Conservation (phyloP, 257 asterid genomes). For the Thymus quinquecostatus region DNA sequence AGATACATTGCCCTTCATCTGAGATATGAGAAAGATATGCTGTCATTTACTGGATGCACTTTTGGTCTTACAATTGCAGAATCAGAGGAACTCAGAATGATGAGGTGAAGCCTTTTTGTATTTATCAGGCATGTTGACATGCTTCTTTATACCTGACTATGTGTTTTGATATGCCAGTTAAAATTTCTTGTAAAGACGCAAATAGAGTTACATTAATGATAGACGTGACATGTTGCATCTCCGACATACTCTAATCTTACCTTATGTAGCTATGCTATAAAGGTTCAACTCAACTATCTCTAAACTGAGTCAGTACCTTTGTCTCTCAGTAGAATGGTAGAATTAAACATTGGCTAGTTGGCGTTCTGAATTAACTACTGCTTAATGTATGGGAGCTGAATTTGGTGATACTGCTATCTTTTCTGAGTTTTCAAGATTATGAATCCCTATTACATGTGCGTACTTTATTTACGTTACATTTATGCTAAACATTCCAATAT, state of each 20-base stretch:
- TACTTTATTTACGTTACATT: neutral
- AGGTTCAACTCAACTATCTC: neutral
- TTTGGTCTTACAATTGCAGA: slow-evolving; percentile 81
- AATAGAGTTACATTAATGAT: neutral
- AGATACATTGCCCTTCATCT: slow-evolving; percentile 90
- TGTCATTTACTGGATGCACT: slow-evolving; percentile 95
- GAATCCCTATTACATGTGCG: neutral
- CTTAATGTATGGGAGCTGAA: neutral
- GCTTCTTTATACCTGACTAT: neutral
- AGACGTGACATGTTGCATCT: neutral
- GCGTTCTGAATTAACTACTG: neutral
- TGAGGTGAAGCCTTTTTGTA: slow-evolving; percentile 62
- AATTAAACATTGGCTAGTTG: neutral
- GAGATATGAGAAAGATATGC: slow-evolving; percentile 97
- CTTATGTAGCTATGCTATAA: neutral
- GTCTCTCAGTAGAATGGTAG: neutral
- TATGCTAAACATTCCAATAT: neutral
- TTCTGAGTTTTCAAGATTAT: slow-evolving; percentile 4
- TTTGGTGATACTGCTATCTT: slow-evolving; percentile 23
- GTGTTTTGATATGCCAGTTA: slow-evolving; percentile 9
- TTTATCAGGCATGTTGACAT: neutral
- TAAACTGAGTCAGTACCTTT: neutral
- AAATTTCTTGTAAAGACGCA: slow-evolving; percentile 14
- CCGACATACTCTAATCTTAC: neutral
- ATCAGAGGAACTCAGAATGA: slow-evolving; percentile 75